Percentiles rank a stretch among this genome's conserved stretches.
phyloP scores from a whole-genome alignment of 169 alveolate species.

The Babesia gibsoni region DNA sequence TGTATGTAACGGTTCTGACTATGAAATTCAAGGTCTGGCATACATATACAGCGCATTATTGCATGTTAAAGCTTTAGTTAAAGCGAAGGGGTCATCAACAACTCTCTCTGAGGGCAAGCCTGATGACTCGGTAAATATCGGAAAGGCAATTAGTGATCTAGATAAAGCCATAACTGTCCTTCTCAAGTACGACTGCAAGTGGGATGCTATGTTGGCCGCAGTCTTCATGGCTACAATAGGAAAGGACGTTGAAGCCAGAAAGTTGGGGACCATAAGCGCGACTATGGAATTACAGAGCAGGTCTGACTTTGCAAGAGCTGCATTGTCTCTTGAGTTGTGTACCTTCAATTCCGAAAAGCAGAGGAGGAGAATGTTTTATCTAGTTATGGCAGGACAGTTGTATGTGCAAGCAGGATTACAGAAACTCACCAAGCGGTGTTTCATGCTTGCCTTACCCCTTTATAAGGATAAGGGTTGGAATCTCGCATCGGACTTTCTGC shows the following conservation, averaged over 20 bases:
- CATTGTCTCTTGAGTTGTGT: slow-evolving; percentile 52
- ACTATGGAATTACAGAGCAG: slow-evolving; percentile 31
- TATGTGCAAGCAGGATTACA: slow-evolving; percentile 40
- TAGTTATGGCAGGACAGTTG: slow-evolving; percentile 63
- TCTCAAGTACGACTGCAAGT: slow-evolving; percentile 5
- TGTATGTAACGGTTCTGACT: slow-evolving; percentile 28
- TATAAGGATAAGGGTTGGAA: slow-evolving; percentile 47
- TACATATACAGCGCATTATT: slow-evolving; percentile 16
- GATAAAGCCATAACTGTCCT: slow-evolving; percentile 38
- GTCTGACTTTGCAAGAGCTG: slow-evolving; percentile 48
- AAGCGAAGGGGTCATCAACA: background rate
- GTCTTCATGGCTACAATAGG: slow-evolving; percentile 25
- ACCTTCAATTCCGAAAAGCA: slow-evolving; percentile 7
- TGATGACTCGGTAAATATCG: background rate
- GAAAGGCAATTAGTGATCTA: slow-evolving; percentile 22
- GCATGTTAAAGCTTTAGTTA: background rate
- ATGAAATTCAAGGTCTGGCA: slow-evolving; percentile 57
- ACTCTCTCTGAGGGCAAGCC: background rate
- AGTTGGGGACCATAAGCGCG: slow-evolving; percentile 29
- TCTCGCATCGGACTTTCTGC: slow-evolving; percentile 39
- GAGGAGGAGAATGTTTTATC: slow-evolving; percentile 31
- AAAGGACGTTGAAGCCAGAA: slow-evolving; percentile 19
- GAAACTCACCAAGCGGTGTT: slow-evolving; percentile 53
- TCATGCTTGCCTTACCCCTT: slow-evolving; percentile 25
- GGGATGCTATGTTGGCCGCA: slow-evolving; percentile 39